Evolutionary conservation across 768 basidiomycete species (phyloP).

Genomic region (Psilocybe cyanescens): DNA sequence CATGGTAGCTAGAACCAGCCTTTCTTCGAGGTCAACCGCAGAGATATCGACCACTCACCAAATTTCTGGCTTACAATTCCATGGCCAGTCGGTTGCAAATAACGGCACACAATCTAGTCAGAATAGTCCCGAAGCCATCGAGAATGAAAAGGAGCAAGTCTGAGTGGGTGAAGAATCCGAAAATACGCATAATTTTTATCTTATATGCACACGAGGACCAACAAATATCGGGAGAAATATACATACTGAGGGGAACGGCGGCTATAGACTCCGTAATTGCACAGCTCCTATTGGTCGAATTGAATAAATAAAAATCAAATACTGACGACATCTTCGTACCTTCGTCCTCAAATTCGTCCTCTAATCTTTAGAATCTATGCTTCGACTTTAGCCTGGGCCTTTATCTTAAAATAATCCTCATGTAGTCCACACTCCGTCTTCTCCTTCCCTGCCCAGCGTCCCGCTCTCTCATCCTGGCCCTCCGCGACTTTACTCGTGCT

Average conservation of each 20-base stretch:
- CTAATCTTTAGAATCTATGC: neutral
- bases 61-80: neutral
- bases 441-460: conserved; percentile 86
- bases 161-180: neutral
- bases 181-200: too few species aligned
- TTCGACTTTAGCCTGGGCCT: conserved; percentile 47
- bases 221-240: neutral
- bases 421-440: conserved; percentile 98
- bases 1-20: neutral
- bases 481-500: conserved; percentile 76
- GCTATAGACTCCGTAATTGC: neutral
- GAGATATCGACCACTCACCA: neutral
- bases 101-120: neutral
- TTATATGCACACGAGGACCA: too few species aligned
- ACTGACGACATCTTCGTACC: too few species aligned
- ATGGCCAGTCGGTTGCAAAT: too few species aligned
- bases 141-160: neutral
- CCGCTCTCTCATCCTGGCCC: conserved; percentile 85
- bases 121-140: neutral
- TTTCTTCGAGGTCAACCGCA: neutral
- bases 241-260: neutral
- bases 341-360: too few species aligned
- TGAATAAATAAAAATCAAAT: too few species aligned
- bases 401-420: conserved; percentile 85
- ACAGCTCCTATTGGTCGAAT: neutral